Evolutionary conservation across 345 rosid genomes (phyloP).

Genomic region (Gossypium herbaceum): DNA sequence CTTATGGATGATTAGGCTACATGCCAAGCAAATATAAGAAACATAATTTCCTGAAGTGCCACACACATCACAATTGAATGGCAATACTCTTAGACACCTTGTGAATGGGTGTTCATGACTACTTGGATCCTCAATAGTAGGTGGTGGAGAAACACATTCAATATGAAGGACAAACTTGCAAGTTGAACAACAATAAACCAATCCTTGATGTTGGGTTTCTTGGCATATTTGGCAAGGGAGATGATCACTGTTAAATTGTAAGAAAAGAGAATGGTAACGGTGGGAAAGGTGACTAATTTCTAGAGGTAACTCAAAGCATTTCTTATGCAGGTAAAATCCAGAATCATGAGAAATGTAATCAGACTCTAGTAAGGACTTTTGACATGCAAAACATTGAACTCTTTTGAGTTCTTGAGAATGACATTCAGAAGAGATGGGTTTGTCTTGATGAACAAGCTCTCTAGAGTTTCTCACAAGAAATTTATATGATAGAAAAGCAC

Average conservation of each 20-base stretch:
- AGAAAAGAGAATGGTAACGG: background rate
- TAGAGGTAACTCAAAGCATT: background rate
- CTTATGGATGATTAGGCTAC: background rate
- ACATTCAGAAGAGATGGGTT: background rate
- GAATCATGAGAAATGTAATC: background rate
- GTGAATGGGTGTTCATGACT: background rate
- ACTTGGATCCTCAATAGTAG: background rate
- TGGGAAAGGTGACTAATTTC: background rate
- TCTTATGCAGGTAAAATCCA: background rate
- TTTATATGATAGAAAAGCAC: background rate
- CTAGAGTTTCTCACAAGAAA: background rate
- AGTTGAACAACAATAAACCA: background rate
- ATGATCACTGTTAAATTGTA: background rate
- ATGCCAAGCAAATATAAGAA: background rate
- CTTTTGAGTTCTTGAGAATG: background rate
- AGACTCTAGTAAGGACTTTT: background rate
- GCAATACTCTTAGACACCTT: background rate
- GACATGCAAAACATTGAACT: background rate
- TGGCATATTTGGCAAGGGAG: background rate
- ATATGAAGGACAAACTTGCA: background rate
- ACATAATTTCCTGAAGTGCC: background rate
- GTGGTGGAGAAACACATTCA: background rate
- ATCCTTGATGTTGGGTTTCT: background rate
- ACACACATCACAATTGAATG: background rate
- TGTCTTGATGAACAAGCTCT: background rate